A percentile compares a stretch with the other conserved stretches of the same genome.
Conservation (phyloP, 352 stramenopile species). For the Pythium scleroteichum region DNA sequence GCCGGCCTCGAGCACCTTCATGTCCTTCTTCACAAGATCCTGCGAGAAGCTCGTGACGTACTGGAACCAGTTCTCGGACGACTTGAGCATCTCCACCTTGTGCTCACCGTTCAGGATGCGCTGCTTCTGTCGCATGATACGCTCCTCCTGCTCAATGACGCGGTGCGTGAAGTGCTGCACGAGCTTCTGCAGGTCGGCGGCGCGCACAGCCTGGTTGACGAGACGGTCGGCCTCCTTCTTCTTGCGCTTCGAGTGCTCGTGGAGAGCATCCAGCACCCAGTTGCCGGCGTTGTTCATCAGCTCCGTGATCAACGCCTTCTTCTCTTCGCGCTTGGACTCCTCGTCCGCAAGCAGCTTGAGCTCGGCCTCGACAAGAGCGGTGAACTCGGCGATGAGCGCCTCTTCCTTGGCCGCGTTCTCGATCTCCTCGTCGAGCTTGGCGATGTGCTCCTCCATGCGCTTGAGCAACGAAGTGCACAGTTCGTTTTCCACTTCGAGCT, state of each 20-base stretch:
- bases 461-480: constrained; percentile 77
- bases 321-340: constrained; percentile 85
- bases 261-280: constrained; percentile 82
- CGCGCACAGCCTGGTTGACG: constrained; percentile 80
- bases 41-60: constrained; percentile 78
- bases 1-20: constrained; percentile 72
- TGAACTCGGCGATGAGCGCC: constrained; percentile 73
- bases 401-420: constrained; percentile 73
- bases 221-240: constrained; percentile 86
- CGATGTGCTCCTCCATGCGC: constrained; percentile 85
- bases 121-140: constrained; percentile 90
- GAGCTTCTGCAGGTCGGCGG: constrained; percentile 83
- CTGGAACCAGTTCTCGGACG: constrained; percentile 88
- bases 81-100: constrained; percentile 92
- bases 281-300: constrained; percentile 88
- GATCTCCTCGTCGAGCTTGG: constrained; percentile 76
- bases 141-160: constrained; percentile 88
- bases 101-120: constrained; percentile 88
- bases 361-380: constrained; percentile 66
- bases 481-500: constrained; percentile 79
- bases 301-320: constrained; percentile 85
- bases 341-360: constrained; percentile 79
- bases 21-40: constrained; percentile 84
- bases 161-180: constrained; percentile 90
- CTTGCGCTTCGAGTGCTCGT: constrained; percentile 86